A percentile compares a stretch with the other conserved stretches of the same genome.
Conservation (phyloP, 2,329 filamentous ascomycete genomes). For the Xylaria sp. region DNA sequence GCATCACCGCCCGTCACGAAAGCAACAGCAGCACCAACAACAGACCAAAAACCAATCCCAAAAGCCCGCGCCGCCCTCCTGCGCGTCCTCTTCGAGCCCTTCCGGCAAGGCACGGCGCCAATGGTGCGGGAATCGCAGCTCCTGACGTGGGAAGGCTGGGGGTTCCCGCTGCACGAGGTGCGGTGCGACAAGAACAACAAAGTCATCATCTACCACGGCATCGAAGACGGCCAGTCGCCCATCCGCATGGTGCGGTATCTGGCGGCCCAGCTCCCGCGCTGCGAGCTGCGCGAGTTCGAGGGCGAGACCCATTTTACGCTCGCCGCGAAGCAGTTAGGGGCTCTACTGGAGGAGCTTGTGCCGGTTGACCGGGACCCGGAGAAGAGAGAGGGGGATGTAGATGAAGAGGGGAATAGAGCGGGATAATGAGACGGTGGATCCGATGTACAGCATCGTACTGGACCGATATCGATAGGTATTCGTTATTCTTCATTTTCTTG, state of each 20-base stretch:
- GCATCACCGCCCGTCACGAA: neutral
- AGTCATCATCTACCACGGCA: constrained; percentile 26
- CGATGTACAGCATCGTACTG: too few relatives aligned
- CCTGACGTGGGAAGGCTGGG: constrained; percentile 28
- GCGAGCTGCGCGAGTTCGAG: constrained; percentile 24
- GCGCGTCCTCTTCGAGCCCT: constrained; percentile 19
- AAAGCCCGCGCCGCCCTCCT: constrained; percentile 17
- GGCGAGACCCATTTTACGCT: constrained; percentile 23
- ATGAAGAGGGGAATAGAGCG: neutral
- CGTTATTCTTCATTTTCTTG: too few relatives aligned
- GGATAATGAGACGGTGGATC: neutral
- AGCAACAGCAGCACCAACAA: too few relatives aligned
- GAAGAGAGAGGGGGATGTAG: too few relatives aligned
- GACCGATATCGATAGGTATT: too few relatives aligned
- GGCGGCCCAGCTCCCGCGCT: constrained; percentile 13
- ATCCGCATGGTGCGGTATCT: constrained; percentile 20
- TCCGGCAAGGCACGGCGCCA: constrained; percentile 20
- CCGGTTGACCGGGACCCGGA: neutral
- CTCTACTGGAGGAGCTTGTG: constrained; percentile 13
- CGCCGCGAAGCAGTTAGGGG: neutral
- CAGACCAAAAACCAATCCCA: neutral
- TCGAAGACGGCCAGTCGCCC: constrained; percentile 23
- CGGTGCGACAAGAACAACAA: neutral
- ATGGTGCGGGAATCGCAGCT: constrained; percentile 24
- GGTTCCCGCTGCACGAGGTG: constrained; percentile 18